Conservation (phyloP, 2,329 filamentous ascomycete genomes). For the Aspergillus vadensis region DNA sequence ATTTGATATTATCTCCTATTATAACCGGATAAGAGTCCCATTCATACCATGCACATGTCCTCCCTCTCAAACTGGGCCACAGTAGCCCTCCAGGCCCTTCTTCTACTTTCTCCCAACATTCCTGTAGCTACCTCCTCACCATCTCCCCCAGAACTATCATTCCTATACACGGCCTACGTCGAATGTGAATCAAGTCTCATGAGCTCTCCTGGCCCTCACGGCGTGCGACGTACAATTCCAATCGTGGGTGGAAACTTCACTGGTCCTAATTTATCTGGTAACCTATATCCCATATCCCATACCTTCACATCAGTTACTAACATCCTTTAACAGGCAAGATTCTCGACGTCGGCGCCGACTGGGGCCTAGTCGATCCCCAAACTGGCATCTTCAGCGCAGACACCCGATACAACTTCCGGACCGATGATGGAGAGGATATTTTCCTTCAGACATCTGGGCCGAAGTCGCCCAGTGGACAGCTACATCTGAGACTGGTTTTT, state of each 20-base stretch:
- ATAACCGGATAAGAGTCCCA: background rate
- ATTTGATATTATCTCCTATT: no score
- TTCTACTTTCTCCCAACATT: background rate
- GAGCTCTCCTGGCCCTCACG: slow-evolving; percentile 20
- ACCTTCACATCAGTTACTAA: background rate
- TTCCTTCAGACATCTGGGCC: slow-evolving; percentile 28
- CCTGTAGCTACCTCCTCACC: background rate
- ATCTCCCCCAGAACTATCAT: slow-evolving; percentile 22
- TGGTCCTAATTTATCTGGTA: slow-evolving; percentile 26
- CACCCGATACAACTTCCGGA: slow-evolving; percentile 32
- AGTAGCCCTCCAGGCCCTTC: background rate
- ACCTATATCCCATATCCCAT: no score
- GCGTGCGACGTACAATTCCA: slow-evolving; percentile 27
- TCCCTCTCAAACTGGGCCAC: background rate
- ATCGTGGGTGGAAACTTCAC: slow-evolving; percentile 33
- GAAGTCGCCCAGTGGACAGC: slow-evolving; percentile 18
- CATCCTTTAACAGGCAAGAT: slow-evolving; percentile 20
- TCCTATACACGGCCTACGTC: slow-evolving; percentile 29
- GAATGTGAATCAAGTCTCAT: slow-evolving; percentile 25
- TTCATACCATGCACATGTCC: background rate
- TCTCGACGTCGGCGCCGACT: slow-evolving; percentile 29
- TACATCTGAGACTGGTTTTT: slow-evolving; percentile 29
- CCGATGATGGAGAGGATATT: slow-evolving; percentile 28
- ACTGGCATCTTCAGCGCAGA: slow-evolving; percentile 30
- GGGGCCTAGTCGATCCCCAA: slow-evolving; percentile 26